Evolutionary conservation across 2,329 filamentous ascomycete genomes (phyloP), one percentile per base, ranked within the genome.

Genomic region (Beauveria medogensis): DNA sequence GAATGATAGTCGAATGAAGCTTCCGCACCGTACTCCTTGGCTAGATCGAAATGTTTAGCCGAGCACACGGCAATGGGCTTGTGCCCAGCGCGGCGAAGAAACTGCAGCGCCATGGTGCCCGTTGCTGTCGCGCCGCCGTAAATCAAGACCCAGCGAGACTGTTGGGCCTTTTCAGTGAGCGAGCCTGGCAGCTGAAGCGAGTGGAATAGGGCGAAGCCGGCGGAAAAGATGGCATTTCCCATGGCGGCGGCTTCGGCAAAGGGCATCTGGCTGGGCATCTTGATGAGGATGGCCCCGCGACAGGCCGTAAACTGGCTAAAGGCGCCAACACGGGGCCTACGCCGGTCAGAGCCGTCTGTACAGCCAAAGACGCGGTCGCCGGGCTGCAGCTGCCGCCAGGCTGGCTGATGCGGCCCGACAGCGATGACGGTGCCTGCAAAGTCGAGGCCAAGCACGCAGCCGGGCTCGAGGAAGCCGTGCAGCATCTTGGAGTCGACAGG

Each of bases 21-120:
- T 5, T 71, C 73, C 1, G 77, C 77, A 14, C 78, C 78, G 46
- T 67, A 73, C 2, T 53, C 56, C 52, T 69, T 65, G 12, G 73
- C 74, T 0, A 78, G 67, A 2, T 69, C 68, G 56, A 71, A 74
- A 63, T 69, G 67, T 3, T 58, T 52, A 0, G 67, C 67, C 10
- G 68, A 70, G 59, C 65, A 68, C 0, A 67, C 69, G 9, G 66
- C 63, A 6, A 64, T 59, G 5, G 62, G 63, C 1, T 56, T 47
- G 40, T 57, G 53, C 3, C 63, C 63, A 1, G 59, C 43, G 8
- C 62, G 44, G 3, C 46, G 55, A 5, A 58, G 46, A 22, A 58
- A 58, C 63, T 82, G 79, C 3, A 79, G 72, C 0, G 75, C 77
- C 55, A 73, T 66, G 0, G 74, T 75, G 0, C 78, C 79, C 0